These are phyloP conservation scores for Trichophyton verrucosum DNA, from an alignment of 2,329 filamentous ascomycete genomes.

Conservation along the genomic window DNA sequence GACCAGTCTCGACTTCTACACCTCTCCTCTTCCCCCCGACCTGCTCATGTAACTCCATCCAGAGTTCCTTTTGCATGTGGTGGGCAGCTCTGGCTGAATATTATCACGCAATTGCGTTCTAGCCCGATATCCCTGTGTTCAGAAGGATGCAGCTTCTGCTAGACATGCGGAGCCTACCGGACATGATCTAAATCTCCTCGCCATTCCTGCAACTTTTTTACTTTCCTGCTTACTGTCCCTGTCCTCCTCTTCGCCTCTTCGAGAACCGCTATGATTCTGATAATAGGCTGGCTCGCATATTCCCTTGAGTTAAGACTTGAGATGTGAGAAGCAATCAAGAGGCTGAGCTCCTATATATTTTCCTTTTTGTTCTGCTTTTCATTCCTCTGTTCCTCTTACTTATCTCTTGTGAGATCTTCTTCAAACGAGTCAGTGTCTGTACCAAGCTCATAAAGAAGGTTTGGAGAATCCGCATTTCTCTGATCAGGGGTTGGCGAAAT, in stretches of 20 bases:
- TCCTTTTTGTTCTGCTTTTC: neutral
- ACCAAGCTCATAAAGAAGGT: neutral
- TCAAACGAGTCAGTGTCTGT: neutral
- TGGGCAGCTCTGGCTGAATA: neutral
- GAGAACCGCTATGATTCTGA: neutral
- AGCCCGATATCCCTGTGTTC: neutral
- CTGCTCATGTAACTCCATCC: neutral
- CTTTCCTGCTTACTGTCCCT: neutral
- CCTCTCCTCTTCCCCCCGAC: neutral
- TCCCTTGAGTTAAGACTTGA: neutral
- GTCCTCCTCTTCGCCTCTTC: neutral
- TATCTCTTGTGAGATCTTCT: too few species aligned
- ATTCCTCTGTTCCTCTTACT: neutral
- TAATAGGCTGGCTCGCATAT: neutral
- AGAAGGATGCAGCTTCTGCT: neutral
- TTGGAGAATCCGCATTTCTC: neutral
- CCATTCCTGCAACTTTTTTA: neutral
- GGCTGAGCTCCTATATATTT: neutral
- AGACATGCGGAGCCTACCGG: neutral
- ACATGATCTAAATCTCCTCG: neutral
- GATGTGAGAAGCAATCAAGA: neutral
- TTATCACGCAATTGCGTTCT: neutral
- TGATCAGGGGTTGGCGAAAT: neutral
- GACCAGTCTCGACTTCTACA: neutral
- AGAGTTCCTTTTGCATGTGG: neutral